Evolutionary conservation across 768 basidiomycete genomes (phyloP).

Genomic region (Rhodosporidiobolus sp.): DNA sequence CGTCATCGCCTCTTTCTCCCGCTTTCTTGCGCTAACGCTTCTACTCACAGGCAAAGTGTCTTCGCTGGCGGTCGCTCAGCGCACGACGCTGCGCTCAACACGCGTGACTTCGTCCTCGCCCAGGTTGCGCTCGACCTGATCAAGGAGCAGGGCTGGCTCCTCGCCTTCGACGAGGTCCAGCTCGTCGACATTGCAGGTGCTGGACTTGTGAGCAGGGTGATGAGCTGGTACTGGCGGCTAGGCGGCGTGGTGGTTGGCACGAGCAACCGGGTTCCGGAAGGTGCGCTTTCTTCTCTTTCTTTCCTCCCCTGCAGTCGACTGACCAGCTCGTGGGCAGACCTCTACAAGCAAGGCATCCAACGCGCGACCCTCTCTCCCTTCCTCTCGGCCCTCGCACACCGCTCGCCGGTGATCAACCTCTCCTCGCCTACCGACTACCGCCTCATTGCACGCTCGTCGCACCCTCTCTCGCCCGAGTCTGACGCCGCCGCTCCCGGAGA

Average conservation of each 20-base stretch:
- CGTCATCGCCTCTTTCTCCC: background rate
- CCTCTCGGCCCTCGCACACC: constrained; percentile 57
- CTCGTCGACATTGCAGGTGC: constrained; percentile 63
- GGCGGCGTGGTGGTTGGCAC: constrained; percentile 58
- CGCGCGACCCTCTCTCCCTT: constrained; percentile 60
- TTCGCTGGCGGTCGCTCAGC: constrained; percentile 48
- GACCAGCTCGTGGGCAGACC: constrained; percentile 51
- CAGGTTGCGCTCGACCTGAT: constrained; percentile 55
- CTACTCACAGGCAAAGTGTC: constrained; percentile 35
- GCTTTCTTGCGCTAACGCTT: constrained; percentile 39
- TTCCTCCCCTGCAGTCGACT: too few relatives aligned
- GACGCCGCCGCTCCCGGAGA: constrained; percentile 22
- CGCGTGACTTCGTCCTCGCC: constrained; percentile 52
- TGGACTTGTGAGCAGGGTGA: constrained; percentile 55
- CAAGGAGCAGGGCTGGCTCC: constrained; percentile 54
- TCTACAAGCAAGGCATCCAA: constrained; percentile 62
- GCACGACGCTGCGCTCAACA: constrained; percentile 37
- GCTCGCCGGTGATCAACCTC: constrained; percentile 57
- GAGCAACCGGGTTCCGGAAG: constrained; percentile 43
- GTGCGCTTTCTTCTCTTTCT: constrained; percentile 26
- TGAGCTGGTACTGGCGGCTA: constrained; percentile 64
- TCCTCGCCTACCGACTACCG: constrained; percentile 57
- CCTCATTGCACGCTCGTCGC: constrained; percentile 21
- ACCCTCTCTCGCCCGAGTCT: background rate
- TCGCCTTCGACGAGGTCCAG: constrained; percentile 63